phyloP scores from a whole-genome alignment of 2,329 filamentous ascomycete species.

The Penicillium sp. region DNA sequence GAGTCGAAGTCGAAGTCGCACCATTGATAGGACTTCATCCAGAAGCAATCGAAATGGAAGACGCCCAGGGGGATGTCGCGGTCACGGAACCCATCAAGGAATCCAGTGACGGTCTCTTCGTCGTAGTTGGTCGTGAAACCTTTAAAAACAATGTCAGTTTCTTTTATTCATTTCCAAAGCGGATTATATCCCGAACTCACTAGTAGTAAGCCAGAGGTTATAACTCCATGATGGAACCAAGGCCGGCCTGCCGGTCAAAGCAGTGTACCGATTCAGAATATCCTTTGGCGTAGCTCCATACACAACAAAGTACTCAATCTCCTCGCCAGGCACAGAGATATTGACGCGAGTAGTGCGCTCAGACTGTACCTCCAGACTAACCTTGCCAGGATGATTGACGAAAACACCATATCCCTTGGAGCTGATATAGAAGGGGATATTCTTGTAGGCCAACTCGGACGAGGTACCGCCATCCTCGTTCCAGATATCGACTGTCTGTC shows the following conservation, averaged over 20 bases:
- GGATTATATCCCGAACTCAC: constrained; percentile 12
- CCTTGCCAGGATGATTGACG: constrained; percentile 66
- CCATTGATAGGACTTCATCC: constrained; percentile 73
- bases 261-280: constrained; percentile 64
- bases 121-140: constrained; percentile 73
- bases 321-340: constrained; percentile 65
- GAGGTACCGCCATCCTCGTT: constrained; percentile 53
- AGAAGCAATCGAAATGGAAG: constrained; percentile 77
- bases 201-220: constrained; percentile 71
- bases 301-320: constrained; percentile 71
- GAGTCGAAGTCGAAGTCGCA: constrained; percentile 71
- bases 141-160: not conserved
- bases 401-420: constrained; percentile 75
- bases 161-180: not conserved
- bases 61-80: constrained; percentile 66
- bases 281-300: constrained; percentile 71
- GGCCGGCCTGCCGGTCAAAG: constrained; percentile 64
- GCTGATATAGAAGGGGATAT: constrained; percentile 43
- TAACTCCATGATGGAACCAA: constrained; percentile 71
- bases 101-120: constrained; percentile 63
- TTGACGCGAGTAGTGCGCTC: constrained; percentile 71
- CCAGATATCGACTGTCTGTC: constrained; percentile 66
- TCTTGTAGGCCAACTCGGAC: constrained; percentile 43
- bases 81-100: constrained; percentile 66
- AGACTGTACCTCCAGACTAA: constrained; percentile 71